Base-by-base conservation (phyloP, 768 basidiomycete species). In the Pholiota microspora region DNA sequence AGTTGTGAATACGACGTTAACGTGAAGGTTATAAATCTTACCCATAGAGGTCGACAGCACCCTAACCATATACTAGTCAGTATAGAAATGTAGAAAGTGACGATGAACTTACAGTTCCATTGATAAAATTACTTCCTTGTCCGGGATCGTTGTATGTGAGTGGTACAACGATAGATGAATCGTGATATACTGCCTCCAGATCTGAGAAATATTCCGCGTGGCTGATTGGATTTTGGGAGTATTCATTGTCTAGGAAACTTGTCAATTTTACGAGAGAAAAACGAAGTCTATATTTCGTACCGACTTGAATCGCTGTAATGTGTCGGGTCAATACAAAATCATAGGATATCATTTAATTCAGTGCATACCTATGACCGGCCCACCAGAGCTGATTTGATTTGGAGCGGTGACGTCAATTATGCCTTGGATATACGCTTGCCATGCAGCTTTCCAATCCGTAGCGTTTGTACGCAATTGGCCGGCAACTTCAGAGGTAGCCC, bases 11-110 rank as follows among this genome's bases (percentile, higher is more conserved):
- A 12, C 4, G 40, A 10, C n/a, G 6, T 31, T 25, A 21, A 7
- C 1, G 27, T 35, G 2, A 51, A 48, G 15, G 28, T 9, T 4
- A 31, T 13, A 15, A 5, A 1, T 25, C 42, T 51, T 71, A 84
- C 84, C 89, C 89, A 60, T 89, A 86, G 28, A 89, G 78, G 65
- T 92, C 89, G 4, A 88, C 88, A 10, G 88, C 81, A 8, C 88
- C 88, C 81, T 34, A 7, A 18, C 42, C 4, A 24, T 58, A 1
- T 58, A 28, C 16, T n/a, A n/a, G 7, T 34, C 2, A 8, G 29
- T 45, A 23, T 13, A 55, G 46, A 45, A 40, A 12, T n/a, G 45
- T 0, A 15, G 13, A 49, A 51, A 21, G 18, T 24, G 35, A 35
- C 47, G 28, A 48, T 79, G 57, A 31, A 12, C 12, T 6, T 61